phyloP scores from a whole-genome alignment of 1,284 basidiomycete genomes.

The Amylostereum areolatum region DNA sequence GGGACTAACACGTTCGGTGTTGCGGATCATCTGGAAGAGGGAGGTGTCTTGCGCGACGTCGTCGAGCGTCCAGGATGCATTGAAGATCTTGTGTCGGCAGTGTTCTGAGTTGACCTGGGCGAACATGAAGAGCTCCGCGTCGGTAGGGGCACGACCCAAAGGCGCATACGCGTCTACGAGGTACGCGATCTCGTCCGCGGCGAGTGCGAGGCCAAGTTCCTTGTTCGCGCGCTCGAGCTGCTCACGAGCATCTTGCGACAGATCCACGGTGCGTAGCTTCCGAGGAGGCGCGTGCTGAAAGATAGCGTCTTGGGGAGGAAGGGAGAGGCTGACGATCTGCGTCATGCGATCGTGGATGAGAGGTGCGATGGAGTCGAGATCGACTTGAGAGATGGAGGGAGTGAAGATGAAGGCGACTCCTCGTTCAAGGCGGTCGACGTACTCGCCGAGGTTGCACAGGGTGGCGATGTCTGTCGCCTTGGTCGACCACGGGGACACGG shows the following conservation, averaged over 20 bases:
- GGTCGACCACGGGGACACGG: slow-evolving; percentile 93
- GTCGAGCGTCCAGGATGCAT: slow-evolving; percentile 93
- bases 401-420: slow-evolving; percentile 71
- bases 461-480: slow-evolving; percentile 94
- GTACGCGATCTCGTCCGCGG: slow-evolving; percentile 73
- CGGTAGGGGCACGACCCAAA: slow-evolving; percentile 81
- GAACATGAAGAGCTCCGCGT: slow-evolving; percentile 99
- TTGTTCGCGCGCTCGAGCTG: slow-evolving; percentile 78
- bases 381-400: slow-evolving; percentile 33
- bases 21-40: slow-evolving; percentile 97
- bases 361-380: slow-evolving; percentile 50
- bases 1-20: slow-evolving; percentile 81
- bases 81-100: slow-evolving; percentile 99
- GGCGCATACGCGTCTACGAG: slow-evolving; percentile 34
- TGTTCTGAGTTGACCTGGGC: slow-evolving; percentile 99
- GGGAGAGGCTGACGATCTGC: slow-evolving; percentile 59
- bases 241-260: slow-evolving; percentile 40
- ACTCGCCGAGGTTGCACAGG: slow-evolving; percentile 72
- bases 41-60: slow-evolving; percentile 64
- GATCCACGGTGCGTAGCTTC: slow-evolving; percentile 67
- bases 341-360: slow-evolving; percentile 96
- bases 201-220: slow-evolving; percentile 86
- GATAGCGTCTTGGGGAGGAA: slow-evolving; percentile 57
- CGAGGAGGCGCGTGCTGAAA: slow-evolving; percentile 70
- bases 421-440: slow-evolving; percentile 81